These are phyloP conservation scores for Gynostemma pentaphyllum DNA, from an alignment of 306 rosid species.

Conservation along the genomic window DNA sequence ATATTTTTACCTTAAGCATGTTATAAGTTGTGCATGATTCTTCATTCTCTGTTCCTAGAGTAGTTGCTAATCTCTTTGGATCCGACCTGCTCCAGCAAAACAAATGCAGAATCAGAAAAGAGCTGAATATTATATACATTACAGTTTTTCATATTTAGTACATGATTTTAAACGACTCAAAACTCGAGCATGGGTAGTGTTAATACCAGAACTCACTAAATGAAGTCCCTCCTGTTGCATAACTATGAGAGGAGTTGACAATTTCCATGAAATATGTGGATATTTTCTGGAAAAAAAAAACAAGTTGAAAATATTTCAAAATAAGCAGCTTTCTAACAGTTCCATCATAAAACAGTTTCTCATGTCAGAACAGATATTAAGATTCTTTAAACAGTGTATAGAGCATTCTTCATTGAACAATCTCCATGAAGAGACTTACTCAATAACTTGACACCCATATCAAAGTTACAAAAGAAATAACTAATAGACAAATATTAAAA, in stretches of 20 bases:
- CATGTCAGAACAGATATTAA: neutral
- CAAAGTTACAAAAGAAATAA: too few relatives aligned
- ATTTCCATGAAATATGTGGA: conserved; percentile 67
- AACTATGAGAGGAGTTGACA: conserved; percentile 81
- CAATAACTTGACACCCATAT: too few relatives aligned
- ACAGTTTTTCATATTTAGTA: neutral
- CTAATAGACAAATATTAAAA: too few relatives aligned
- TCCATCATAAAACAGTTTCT: neutral
- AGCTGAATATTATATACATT: neutral
- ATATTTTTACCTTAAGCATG: conserved; percentile 63
- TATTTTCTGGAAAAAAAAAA: conserved; percentile 44
- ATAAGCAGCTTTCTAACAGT: neutral
- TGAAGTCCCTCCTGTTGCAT: conserved; percentile 99
- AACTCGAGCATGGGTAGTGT: neutral
- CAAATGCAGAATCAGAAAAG: neutral
- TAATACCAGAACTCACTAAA: conserved; percentile 66
- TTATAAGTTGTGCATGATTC: conserved; percentile 87
- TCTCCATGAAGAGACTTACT: neutral
- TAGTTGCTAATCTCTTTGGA: conserved; percentile 57
- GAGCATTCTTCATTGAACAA: neutral
- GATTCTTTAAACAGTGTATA: neutral
- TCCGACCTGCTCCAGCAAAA: conserved; percentile 28
- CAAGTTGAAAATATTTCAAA: neutral
- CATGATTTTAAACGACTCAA: neutral
- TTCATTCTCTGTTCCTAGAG: conserved; percentile 50